phyloP scores from a whole-genome alignment of 176 grass and related monocot genomes.

The Coix lacrymajobi region DNA sequence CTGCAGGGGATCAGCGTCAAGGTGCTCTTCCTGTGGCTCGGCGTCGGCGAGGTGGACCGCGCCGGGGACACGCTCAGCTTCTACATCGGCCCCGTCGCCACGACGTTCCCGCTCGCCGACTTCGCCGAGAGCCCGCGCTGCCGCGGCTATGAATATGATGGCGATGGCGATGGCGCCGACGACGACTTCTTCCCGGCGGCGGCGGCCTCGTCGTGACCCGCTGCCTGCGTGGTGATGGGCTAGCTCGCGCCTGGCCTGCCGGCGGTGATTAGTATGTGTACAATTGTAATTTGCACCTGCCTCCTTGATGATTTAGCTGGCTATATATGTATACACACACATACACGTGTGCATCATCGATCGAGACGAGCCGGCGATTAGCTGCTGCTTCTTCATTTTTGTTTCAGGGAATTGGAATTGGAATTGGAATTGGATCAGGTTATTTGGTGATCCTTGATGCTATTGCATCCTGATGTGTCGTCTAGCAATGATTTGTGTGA shows the following conservation, averaged over 20 bases:
- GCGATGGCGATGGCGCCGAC: not conserved
- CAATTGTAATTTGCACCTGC: not conserved
- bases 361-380: not conserved
- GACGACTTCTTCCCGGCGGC: not conserved
- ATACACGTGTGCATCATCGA: not conserved
- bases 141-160: constrained; percentile 26
- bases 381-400: not conserved
- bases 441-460: not conserved
- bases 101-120: not conserved
- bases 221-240: not conserved
- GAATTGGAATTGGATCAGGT: not conserved
- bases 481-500: not conserved
- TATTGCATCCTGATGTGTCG: not conserved
- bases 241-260: not conserved
- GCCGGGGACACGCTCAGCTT: not conserved
- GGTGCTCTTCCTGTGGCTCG: constrained; percentile 12
- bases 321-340: too few relatives aligned
- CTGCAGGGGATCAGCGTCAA: constrained; percentile 1
- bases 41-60: constrained; percentile 19
- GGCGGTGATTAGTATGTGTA: not conserved
- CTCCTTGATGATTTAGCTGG: not conserved
- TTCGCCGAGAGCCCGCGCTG: constrained; percentile 25
- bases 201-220: not conserved
- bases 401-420: not conserved
- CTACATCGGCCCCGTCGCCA: not conserved